phyloP scores from a whole-genome alignment of 1,139 yeast species.

The Spathaspora sp. region DNA sequence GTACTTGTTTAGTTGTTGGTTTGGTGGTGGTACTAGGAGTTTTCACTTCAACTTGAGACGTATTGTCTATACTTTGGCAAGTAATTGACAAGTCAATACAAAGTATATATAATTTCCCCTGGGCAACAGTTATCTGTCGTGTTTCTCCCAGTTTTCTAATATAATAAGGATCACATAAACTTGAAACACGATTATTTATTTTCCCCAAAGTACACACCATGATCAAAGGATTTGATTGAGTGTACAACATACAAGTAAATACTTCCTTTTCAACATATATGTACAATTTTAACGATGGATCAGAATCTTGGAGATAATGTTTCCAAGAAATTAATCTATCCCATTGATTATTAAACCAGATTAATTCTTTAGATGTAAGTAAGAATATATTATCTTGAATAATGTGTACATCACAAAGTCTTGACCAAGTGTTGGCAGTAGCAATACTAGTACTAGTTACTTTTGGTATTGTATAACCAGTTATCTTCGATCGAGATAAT shows the following conservation, averaged over 20 bases:
- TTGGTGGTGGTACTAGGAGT: background rate
- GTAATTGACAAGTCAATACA: background rate
- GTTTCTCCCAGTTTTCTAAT: conserved; percentile 12
- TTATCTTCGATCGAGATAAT: conserved; percentile 46
- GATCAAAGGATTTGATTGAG: conserved; percentile 41
- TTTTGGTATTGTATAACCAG: conserved; percentile 19
- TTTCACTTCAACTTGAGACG: background rate
- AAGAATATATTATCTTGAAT: conserved; percentile 25
- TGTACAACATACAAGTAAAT: conserved; percentile 37
- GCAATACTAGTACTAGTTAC: conserved; percentile 37
- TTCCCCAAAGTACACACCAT: conserved; percentile 45
- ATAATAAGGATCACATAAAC: conserved; percentile 25
- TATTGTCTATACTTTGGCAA: background rate
- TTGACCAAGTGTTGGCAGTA: conserved; percentile 59
- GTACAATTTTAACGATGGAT: conserved; percentile 51
- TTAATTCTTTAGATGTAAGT: conserved; percentile 62
- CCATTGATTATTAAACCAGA: conserved; percentile 40
- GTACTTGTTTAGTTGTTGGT: background rate
- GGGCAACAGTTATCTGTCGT: background rate
- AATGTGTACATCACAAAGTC: conserved; percentile 45
- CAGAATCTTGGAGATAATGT: conserved; percentile 57
- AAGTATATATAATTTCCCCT: background rate
- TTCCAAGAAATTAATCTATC: conserved; percentile 64
- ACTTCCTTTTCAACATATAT: conserved; percentile 21
- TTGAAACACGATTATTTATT: conserved; percentile 33